Evolutionary conservation across 768 basidiomycete genomes (phyloP).

Genomic region (Lactifluus subvellereus): DNA sequence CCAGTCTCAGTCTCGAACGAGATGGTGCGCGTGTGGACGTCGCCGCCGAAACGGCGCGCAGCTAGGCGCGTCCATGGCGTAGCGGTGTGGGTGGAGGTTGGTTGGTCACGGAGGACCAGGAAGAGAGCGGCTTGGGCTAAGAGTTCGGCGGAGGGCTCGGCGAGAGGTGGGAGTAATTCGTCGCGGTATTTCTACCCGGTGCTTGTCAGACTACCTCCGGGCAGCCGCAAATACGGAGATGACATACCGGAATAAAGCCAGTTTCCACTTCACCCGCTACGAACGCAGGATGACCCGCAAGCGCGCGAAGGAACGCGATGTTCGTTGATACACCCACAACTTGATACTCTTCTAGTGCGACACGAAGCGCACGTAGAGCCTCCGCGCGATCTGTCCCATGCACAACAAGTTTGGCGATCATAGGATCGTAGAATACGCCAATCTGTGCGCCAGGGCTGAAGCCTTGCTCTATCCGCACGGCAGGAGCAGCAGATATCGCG

Average conservation of each 20-base stretch:
- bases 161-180: conserved; percentile 68
- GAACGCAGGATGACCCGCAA: conserved; percentile 77
- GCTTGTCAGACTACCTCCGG: neutral
- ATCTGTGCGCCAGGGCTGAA: conserved; percentile 76
- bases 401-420: conserved; percentile 90
- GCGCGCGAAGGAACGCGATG: conserved; percentile 74
- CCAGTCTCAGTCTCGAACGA: conserved; percentile 54
- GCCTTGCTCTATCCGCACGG: conserved; percentile 86
- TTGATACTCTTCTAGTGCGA: conserved; percentile 81
- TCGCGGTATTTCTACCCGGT: conserved; percentile 66
- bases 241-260: conserved; percentile 76
- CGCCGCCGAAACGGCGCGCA: conserved; percentile 75
- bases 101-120: conserved; percentile 59
- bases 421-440: conserved; percentile 85
- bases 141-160: conserved; percentile 52
- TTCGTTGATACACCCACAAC: conserved; percentile 92
- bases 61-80: conserved; percentile 68
- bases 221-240: neutral
- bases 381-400: conserved; percentile 81
- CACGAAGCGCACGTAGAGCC: conserved; percentile 72
- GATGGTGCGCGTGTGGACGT: conserved; percentile 56
- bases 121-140: conserved; percentile 80
- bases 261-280: conserved; percentile 80
- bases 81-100: conserved; percentile 23
- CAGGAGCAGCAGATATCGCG: conserved; percentile 39